Conservation (phyloP, 2,329 filamentous ascomycete genomes). For the Phaeosphaeriaceae sp. region DNA sequence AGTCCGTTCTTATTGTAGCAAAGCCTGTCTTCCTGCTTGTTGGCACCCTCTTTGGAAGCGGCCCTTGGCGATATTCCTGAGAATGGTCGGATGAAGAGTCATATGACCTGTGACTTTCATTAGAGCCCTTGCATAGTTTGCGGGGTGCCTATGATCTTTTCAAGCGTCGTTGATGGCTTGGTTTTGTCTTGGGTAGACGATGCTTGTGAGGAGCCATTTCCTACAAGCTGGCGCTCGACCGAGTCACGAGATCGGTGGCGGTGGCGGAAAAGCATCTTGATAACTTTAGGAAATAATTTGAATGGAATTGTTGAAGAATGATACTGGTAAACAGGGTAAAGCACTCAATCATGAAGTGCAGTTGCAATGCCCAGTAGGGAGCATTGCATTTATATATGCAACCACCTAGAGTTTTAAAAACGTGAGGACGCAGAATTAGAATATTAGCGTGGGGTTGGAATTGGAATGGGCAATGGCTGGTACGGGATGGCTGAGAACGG, state of each 20-base stretch:
- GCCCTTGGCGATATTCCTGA: slow-evolving; percentile 1
- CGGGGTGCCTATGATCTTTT: slow-evolving; percentile 11
- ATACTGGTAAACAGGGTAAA: too few relatives aligned
- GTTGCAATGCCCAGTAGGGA: background rate
- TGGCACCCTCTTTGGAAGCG: slow-evolving; percentile 16
- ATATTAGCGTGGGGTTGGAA: slow-evolving; percentile 13
- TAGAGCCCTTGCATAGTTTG: background rate
- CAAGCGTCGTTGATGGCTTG: slow-evolving; percentile 13
- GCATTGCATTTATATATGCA: background rate
- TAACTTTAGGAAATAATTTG: background rate
- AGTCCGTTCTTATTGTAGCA: slow-evolving; percentile 37
- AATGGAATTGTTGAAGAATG: too few relatives aligned
- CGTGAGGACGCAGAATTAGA: too few relatives aligned
- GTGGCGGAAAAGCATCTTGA: slow-evolving; percentile 12
- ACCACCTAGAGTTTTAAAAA: too few relatives aligned
- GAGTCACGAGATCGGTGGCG: slow-evolving; percentile 7
- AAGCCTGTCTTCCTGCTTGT: slow-evolving; percentile 33
- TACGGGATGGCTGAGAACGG: slow-evolving; percentile 23
- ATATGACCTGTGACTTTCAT: slow-evolving; percentile 2
- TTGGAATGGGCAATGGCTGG: slow-evolving; percentile 39
- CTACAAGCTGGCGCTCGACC: slow-evolving; percentile 6
- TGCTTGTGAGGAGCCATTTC: slow-evolving; percentile 1
- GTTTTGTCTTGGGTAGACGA: slow-evolving; percentile 7
- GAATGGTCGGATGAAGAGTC: slow-evolving; percentile 3
- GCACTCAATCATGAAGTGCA: background rate